Evolutionary conservation across 2,329 filamentous ascomycete genomes (phyloP), one percentile per base, ranked within the genome.

Genomic region (Thermothelomyces thermophilus): DNA sequence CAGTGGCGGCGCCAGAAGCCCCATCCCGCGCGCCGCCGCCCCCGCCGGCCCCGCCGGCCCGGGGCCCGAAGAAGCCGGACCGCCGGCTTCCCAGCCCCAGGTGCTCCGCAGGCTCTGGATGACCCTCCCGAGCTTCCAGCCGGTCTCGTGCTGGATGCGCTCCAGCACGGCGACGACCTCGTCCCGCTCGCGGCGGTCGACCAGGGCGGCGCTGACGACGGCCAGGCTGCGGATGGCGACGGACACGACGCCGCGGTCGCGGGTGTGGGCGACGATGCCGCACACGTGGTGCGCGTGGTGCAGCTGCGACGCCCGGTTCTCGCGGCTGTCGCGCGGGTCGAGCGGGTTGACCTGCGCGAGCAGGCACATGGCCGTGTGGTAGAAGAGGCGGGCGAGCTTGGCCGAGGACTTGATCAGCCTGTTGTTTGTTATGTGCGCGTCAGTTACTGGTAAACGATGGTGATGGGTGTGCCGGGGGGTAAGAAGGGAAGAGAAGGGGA

Each of bases 201-300:
- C 80, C 3, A 97, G 73, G 44, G 83, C 83, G 59, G 86, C 81
- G 6, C 85, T 85, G 2, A 87, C 87, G 48, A 93, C 84, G 34
- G 84, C 82, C 6, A 96, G 74, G 30, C 86, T 89, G 9, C 86
- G 84, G 34, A 93, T 80, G 2, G 87, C 87, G 9, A 95, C 83
- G 43, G 81, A 86, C 9, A 86, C 82, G 28, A 95, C 82, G 24
- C 87, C 87, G 22, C 80, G 76, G 63, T 95, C 89, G 60, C 87
- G 22, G 17, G 42, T 82, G 63, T 95, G 89, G 2, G 88, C 87
- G 20, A 87, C 83, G 54, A 97, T 94, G 13, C 91, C 91, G 63
- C 90, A 96, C 20, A 95, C 84, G 63, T 90, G 84, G 58, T 86
- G 84, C 0, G 89, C 85, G 63, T 96, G 88, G 54, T 81, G 79